Conservation (phyloP, 2,329 filamentous ascomycete species). For the Apiospora sp. region DNA sequence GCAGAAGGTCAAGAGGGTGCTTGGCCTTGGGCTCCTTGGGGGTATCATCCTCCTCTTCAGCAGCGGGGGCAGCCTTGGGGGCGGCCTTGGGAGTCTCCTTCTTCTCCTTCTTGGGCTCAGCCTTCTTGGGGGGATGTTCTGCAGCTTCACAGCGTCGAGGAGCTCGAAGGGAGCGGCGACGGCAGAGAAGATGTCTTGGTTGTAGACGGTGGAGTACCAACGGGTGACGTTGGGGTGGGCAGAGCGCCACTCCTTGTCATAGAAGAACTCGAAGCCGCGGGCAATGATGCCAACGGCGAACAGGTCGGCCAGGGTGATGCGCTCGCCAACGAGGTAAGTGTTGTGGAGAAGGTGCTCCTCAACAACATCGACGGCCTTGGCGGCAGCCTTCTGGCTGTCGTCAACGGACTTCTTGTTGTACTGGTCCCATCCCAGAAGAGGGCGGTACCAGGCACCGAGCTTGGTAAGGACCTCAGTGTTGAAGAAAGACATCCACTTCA, state of each 20-base stretch:
- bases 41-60: conserved; percentile 65
- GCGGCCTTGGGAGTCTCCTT: conserved; percentile 58
- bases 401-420: conserved; percentile 99
- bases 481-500: conserved; percentile 98
- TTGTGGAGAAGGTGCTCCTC: conserved; percentile 90
- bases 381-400: conserved; percentile 73
- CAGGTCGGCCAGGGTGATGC: conserved; percentile 94
- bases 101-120: conserved; percentile 72
- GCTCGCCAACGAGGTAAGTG: conserved; percentile 98
- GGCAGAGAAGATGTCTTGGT: conserved; percentile 88
- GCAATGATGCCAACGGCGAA: conserved; percentile 81
- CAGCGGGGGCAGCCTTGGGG: conserved; percentile 49
- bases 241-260: conserved; percentile 87
- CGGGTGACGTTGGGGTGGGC: conserved; percentile 86
- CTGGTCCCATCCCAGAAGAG: conserved; percentile 78
- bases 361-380: conserved; percentile 74
- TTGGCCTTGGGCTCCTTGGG: conserved; percentile 83
- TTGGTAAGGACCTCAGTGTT: conserved; percentile 83
- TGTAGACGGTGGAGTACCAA: conserved; percentile 94
- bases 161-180: conserved; percentile 79
- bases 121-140: conserved; percentile 79
- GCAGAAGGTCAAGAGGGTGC: conserved; percentile 90
- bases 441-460: conserved; percentile 84
- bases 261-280: conserved; percentile 93
- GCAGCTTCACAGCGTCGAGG: conserved; percentile 81